Evolutionary conservation across 305 asterid species (phyloP), one percentile per base, ranked within the genome.

Genomic region (Stenogyne calaminthoides): DNA sequence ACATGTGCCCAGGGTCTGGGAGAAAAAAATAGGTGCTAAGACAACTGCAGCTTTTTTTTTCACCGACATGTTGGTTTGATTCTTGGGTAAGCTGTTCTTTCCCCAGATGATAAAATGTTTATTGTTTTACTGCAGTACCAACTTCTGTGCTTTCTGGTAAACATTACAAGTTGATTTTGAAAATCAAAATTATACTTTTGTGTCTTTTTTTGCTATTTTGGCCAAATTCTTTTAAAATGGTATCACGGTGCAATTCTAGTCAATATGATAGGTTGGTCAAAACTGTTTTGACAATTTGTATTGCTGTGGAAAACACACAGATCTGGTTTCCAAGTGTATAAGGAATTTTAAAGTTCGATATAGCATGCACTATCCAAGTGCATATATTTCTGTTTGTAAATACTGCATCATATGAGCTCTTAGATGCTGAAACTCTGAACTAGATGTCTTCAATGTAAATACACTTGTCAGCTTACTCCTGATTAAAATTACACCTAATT

Each of bases 61-160:
- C 63, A 84, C 89, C 56, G 98, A 91, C 72, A 91, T 57, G 81
- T 74, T 91, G 86, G 98, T 95, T 71, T n/a, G n/a, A n/a, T n/a
- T n/a, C n/a, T n/a, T n/a, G n/a, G 97, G 91, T 81, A 87, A 82
- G 75, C 88, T 95, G 57, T 91, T 56, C 85, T 95, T 18, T 98
- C 99, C 2, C 86, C 91, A 4, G 95, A 72, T 60, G 99, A 95
- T 78, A 93, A 95, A 73, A 92, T 95, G 99, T 95, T 95, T 81
- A 83, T 95, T 69, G 97, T 93, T 76, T 96, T 95, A 55, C 97
- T 95, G 71, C 99, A 95, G 83, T 88, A 93, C 99, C 99, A 60
- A 92, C 99, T 63, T 95, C 99, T 22, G 96, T 95, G 76, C 97
- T 95, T 68, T 79, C 98, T 42, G 99, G 99, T 88, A 83, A 80